Base-by-base conservation (phyloP, 257 asterid genomes). In the Solanum bulbocastanum region DNA sequence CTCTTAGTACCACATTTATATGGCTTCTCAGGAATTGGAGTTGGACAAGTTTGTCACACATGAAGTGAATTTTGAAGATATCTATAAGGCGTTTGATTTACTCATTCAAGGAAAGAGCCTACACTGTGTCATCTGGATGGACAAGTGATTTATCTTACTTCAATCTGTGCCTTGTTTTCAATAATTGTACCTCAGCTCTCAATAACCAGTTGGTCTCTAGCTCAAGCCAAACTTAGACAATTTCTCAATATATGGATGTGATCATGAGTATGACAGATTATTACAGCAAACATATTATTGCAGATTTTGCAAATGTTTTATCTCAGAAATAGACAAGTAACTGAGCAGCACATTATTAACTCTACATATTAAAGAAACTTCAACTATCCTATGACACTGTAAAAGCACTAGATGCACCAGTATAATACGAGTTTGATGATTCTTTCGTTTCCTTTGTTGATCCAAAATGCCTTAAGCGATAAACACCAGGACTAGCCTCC, bases 61-160 rank as follows among this genome's bases (percentile, higher is more conserved):
- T 60, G 99, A 95, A 90, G 92, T 96, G 88, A 83, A 89, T 13
- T 92, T 95, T 56, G 90, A 90, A 71, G 95, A 96, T 36, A 95
- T 96, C 71, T 93, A 95, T 90, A 90, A 90, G 90, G 98, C 99
- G 36, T 92, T 96, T 7, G 96, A 96, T 30, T 87, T 96, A 13
- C 93, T 96, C 40, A 15, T 93, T 36, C 87, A 92, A 88, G 98
- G 98, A 8, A 93, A 95, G 92, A 90, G 98, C 92, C 93, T 96
- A 39, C 92, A 96, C 56, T 94, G 98, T 87, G 98, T 96, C 90
- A 95, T 96, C 58, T 96, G 99, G 98, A 95, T 96, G 99, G 93
- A 94, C 66, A 92, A 92, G 90, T 94, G 91, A 93, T 71, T 16
- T 56, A 10, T 30, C 7, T 32, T 16, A 20, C 32, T 27, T 35